Evolutionary conservation across 129 eudicot species (phyloP).

Genomic region (Rutidosis leptorrhynchoides): DNA sequence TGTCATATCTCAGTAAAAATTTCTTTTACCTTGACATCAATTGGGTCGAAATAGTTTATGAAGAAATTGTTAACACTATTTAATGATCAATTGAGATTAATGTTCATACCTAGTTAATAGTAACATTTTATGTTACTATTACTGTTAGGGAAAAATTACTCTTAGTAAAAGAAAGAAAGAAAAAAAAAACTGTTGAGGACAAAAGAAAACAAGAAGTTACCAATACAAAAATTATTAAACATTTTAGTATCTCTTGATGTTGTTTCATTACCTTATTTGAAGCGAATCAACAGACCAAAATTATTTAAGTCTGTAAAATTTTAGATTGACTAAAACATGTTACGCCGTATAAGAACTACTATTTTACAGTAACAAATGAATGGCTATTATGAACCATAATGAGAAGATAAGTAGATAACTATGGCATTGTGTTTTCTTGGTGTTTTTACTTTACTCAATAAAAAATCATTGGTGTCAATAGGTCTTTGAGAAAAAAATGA

Average conservation of each 20-base stretch:
- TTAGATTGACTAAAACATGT: slow-evolving; percentile 14
- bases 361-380: slow-evolving; percentile 17
- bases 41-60: too few relatives aligned
- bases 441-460: slow-evolving; percentile 69
- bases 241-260: not conserved
- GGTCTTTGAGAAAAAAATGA: slow-evolving; percentile 25
- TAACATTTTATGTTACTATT: too few relatives aligned
- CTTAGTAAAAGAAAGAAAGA: too few relatives aligned
- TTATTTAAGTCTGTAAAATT: not conserved
- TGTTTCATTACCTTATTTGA: not conserved
- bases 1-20: too few relatives aligned
- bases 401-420: slow-evolving; percentile 40
- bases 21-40: too few relatives aligned
- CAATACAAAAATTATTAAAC: not conserved
- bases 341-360: slow-evolving; percentile 10
- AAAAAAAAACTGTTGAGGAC: too few relatives aligned
- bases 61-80: too few relatives aligned
- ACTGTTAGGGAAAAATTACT: too few relatives aligned
- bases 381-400: slow-evolving; percentile 32
- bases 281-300: slow-evolving; percentile 22
- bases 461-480: slow-evolving; percentile 58
- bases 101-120: too few relatives aligned
- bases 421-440: slow-evolving; percentile 52
- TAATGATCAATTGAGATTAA: too few relatives aligned
- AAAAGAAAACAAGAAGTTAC: too few relatives aligned